Conservation (phyloP, 768 basidiomycete genomes). For the Royoungia palumana region DNA sequence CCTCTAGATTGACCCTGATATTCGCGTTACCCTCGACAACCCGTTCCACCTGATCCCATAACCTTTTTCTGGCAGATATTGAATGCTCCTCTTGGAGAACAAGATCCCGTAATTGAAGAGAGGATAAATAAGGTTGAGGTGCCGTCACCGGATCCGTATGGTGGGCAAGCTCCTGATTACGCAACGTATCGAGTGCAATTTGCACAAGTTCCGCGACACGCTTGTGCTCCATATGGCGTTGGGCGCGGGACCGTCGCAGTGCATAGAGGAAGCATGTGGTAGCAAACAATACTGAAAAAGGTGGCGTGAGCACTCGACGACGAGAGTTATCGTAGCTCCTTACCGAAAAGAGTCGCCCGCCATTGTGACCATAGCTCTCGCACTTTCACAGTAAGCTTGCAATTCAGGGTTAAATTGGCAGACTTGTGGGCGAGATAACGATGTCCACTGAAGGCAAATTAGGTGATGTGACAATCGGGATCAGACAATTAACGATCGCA, state of each 20-base stretch:
- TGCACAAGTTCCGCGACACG: conserved; percentile 75
- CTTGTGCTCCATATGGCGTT: conserved; percentile 53
- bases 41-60: conserved; percentile 83
- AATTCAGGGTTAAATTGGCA: conserved; percentile 63
- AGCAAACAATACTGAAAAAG: conserved; percentile 28
- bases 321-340: conserved; percentile 3
- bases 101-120: conserved; percentile 83
- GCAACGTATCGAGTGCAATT: conserved; percentile 74
- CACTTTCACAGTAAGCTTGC: conserved; percentile 60
- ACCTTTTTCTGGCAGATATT: conserved; percentile 52
- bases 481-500: conserved; percentile 23
- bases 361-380: conserved; percentile 68
- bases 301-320: conserved; percentile 16
- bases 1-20: conserved; percentile 80
- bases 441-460: conserved; percentile 48
- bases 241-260: conserved; percentile 38
- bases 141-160: conserved; percentile 76
- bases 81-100: conserved; percentile 81
- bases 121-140: conserved; percentile 76
- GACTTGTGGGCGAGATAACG: conserved; percentile 76
- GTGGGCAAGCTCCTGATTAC: conserved; percentile 79
- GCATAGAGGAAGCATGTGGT: conserved; percentile 13
- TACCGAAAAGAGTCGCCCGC: conserved; percentile 63
- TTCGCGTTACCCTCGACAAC: conserved; percentile 91
- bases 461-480: conserved; percentile 20